Base-by-base conservation (phyloP, 495 filamentous ascomycete genomes). In the Aspergillus cavernicola region DNA sequence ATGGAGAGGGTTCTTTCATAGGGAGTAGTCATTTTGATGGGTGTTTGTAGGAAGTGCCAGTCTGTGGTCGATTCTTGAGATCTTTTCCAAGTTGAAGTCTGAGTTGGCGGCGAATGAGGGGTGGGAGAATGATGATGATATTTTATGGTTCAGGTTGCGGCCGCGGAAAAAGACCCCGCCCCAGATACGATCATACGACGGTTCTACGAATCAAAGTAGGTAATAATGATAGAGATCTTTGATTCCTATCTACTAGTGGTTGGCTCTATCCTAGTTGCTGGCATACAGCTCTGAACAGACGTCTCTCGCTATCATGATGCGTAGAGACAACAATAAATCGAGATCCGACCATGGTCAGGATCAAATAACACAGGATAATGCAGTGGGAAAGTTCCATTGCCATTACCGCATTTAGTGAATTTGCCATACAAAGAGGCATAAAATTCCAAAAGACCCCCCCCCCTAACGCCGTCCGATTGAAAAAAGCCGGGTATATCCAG, bases 401-500 rank as follows among this genome's bases (percentile, higher is more conserved):
- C 41, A 18, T n/a, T n/a, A n/a, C n/a, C n/a, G 41, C 51, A 46
- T 46, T 31, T 43, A 31, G 26, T 46, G 26, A 39, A 35, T 39
- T 19, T 37, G 22, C 50, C 39, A 12, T 38, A 55, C 49, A 40
- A 46, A 52, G 36, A 66, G n/a, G n/a, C n/a, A n/a, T n/a, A n/a
- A n/a, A n/a, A n/a, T n/a, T n/a, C n/a, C n/a, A n/a, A n/a, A n/a
- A n/a, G n/a, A n/a, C n/a, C n/a, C n/a, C n/a, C 59, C 66, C 59
- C 48, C 60, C 52, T 52, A 77, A 75, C 71, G 72, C 73, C 72
- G 56, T 73, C 71, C 72, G 53, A 71, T 66, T 62, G 31, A 33
- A 33, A 29, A 29, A 74, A 76, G 69, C 72, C 73, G 72, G 73
- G 73, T 77, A 77, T 77, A 77, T 77, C 73, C 73, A 75, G 73